Evolutionary conservation across 306 rosid genomes (phyloP).

Genomic region (Sindora glabra): DNA sequence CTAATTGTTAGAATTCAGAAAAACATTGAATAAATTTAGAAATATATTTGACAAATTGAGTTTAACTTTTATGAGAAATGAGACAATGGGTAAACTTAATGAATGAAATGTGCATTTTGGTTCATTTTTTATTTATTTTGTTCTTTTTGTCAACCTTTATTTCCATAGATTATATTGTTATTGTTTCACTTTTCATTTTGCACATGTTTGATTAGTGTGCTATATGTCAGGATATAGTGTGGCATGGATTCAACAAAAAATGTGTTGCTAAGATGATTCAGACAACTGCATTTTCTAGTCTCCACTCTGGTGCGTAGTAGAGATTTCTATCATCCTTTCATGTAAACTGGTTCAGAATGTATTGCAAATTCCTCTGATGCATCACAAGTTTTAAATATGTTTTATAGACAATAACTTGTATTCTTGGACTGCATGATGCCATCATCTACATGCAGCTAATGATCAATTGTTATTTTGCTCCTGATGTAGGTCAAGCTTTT

Average conservation of each 20-base stretch:
- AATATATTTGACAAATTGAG: no score
- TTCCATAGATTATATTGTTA: not conserved
- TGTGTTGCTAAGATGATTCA: constrained; percentile 78
- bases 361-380: not conserved
- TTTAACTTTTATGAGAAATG: no score
- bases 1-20: no score
- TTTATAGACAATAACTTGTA: not conserved
- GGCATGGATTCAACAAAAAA: constrained; percentile 52
- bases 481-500: constrained; percentile 74
- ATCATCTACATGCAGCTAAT: no score
- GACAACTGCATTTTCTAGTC: constrained; percentile 50
- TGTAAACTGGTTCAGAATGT: not conserved
- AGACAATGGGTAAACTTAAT: no score
- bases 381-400: not conserved
- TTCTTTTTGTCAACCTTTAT: not conserved
- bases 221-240: constrained; percentile 52
- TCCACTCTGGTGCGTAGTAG: constrained; percentile 53
- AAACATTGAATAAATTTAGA: no score
- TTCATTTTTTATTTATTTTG: not conserved
- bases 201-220: not conserved
- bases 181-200: not conserved
- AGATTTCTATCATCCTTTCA: not conserved
- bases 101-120: no score
- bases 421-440: no score
- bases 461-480: not conserved